Evolutionary conservation across 768 basidiomycete species (phyloP), one percentile per base, ranked within the genome.

Genomic region (Mycena metata): DNA sequence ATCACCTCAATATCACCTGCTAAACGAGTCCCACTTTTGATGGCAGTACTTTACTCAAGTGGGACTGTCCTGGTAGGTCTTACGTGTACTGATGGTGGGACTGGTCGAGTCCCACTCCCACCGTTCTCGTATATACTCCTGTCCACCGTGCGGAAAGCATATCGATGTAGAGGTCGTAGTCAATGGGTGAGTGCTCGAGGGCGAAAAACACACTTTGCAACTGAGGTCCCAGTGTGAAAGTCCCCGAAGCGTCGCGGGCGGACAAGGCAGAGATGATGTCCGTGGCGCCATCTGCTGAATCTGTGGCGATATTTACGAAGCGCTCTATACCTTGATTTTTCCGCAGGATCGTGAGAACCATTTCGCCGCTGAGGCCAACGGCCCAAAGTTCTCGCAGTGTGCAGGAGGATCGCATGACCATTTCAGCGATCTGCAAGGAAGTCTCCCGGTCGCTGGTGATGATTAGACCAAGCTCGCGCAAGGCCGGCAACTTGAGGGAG

Each of bases 331-430:
- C 12, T 12, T n/a, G 19, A 24, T 59, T 33, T 21, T 36, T 46
- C 33, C 19, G 58, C 17, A 59, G 17, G 30, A 59, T 35, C 2
- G 1, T 33, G 5, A 33, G 10, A 12, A 59, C 19, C 24, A 10
- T 10, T 12, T 7, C 24, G 11, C n/a, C 30, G 2, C 15, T 23
- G 5, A 47, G 5, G 1, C 45, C 58, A 11, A 33, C 12, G n/a
- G 21, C 33, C 16, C 58, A 59, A n/a, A 59, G 24, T 13, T 35
- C 35, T 30, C 57, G 58, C 15, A 59, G 43, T 8, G 4, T 35
- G 45, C 45, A 59, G 30, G 45, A 46, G 30, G 58, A 59, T 6
- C 58, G 58, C 17, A 3, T 6, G 45, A 36, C 33, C 19, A 59
- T 10, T 13, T n/a, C n/a, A 5, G 47, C 45, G 33, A 59, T 21